phyloP scores from a whole-genome alignment of 139 green algal species.

The Coelastrella sp. region DNA sequence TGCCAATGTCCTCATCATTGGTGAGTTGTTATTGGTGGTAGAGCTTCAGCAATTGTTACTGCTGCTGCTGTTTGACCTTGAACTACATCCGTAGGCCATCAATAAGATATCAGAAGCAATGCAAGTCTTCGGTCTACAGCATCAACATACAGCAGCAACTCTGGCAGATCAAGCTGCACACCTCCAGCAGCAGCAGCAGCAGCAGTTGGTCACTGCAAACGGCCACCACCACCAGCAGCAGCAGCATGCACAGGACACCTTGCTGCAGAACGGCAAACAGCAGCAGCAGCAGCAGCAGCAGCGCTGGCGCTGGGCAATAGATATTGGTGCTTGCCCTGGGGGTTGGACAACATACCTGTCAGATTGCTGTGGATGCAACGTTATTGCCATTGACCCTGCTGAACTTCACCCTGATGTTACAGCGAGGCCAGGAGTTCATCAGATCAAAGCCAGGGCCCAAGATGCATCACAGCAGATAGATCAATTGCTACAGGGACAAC shows the following conservation, averaged over 20 bases:
- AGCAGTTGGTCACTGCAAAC: not conserved
- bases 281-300: constrained; percentile 8
- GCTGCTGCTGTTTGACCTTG: no score
- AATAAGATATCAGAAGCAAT: constrained; percentile 38
- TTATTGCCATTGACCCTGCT: constrained; percentile 46
- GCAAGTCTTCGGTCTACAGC: constrained; percentile 20
- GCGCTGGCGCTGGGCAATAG: constrained; percentile 36
- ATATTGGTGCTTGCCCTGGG: constrained; percentile 36
- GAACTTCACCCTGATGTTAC: constrained; percentile 36
- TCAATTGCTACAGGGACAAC: not conserved
- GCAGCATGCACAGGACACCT: not conserved
- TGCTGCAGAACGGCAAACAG: not conserved
- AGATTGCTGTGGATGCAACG: constrained; percentile 1
- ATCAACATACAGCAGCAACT: not conserved
- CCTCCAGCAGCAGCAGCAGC: constrained; percentile 36
- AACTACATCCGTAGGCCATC: constrained; percentile 39
- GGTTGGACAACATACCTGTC: constrained; percentile 43
- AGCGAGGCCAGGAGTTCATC: constrained; percentile 22
- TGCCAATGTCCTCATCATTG: no score
- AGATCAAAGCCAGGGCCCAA: constrained; percentile 25
- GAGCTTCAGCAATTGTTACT: no score
- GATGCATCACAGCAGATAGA: constrained; percentile 13
- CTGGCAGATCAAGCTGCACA: no score
- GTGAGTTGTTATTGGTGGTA: no score
- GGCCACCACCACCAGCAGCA: not conserved